Evolutionary conservation across 495 filamentous ascomycete species (phyloP).

Genomic region (Podospora conica): DNA sequence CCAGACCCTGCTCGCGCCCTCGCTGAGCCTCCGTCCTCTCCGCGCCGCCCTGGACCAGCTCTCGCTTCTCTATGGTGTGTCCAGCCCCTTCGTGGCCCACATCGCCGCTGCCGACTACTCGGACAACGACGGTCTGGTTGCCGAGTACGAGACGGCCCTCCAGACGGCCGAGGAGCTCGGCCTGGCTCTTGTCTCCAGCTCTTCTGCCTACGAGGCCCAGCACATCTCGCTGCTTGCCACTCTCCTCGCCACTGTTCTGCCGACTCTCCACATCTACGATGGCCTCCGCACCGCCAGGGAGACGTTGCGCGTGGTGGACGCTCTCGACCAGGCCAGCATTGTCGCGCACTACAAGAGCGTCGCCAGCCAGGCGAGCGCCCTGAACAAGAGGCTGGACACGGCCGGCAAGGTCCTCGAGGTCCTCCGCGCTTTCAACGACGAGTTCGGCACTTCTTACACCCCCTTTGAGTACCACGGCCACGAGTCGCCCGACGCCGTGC

Average conservation of each 20-base stretch:
- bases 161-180: constrained; percentile 87
- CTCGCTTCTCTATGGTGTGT: constrained; percentile 77
- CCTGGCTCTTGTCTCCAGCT: constrained; percentile 75
- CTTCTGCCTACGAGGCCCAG: constrained; percentile 82
- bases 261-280: constrained; percentile 88
- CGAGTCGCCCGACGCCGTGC: constrained; percentile 62
- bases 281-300: constrained; percentile 81
- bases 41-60: constrained; percentile 84
- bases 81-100: constrained; percentile 88
- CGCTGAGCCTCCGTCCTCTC: constrained; percentile 71
- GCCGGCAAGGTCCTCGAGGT: constrained; percentile 70
- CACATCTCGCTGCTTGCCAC: constrained; percentile 93
- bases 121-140: constrained; percentile 60
- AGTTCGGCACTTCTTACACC: constrained; percentile 87
- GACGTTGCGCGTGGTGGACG: constrained; percentile 78
- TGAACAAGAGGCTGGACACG: constrained; percentile 64
- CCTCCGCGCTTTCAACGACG: constrained; percentile 76
- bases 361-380: constrained; percentile 48
- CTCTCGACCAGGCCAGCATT: constrained; percentile 66
- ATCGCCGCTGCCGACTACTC: constrained; percentile 91
- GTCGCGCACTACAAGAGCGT: constrained; percentile 65
- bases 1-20: constrained; percentile 81
- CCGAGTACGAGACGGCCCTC: constrained; percentile 80
- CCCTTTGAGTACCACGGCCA: constrained; percentile 96
- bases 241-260: constrained; percentile 68